Evolutionary conservation across 2,329 filamentous ascomycete species (phyloP).

Genomic region (Hymenoscyphus fructigenus): DNA sequence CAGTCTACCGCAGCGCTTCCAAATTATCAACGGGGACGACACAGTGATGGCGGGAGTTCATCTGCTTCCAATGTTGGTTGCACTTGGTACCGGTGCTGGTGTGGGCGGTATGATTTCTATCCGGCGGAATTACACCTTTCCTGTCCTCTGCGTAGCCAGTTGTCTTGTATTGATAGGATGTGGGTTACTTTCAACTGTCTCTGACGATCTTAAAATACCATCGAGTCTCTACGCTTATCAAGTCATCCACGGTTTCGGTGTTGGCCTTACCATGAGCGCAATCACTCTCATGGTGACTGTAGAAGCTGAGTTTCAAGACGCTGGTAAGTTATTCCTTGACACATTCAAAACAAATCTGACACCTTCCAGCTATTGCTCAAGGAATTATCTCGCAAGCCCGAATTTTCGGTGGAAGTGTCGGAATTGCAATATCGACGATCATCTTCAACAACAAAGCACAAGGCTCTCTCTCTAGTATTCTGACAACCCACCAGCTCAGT

Average conservation of each 20-base stretch:
- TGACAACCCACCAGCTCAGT: conserved; percentile 3
- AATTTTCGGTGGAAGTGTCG: conserved; percentile 59
- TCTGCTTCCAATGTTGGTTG: conserved; percentile 9
- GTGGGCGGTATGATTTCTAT: not conserved
- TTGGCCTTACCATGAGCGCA: conserved; percentile 5
- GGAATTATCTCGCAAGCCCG: conserved; percentile 52
- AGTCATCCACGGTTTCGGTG: conserved; percentile 9
- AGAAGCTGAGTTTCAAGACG: conserved; percentile 8
- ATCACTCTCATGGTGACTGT: conserved; percentile 5
- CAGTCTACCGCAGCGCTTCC: conserved; percentile 9
- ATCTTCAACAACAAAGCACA: not conserved
- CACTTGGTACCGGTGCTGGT: not conserved
- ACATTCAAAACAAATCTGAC: not conserved
- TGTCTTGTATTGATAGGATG: conserved; percentile 3
- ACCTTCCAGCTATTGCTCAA: conserved; percentile 8
- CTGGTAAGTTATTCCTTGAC: not conserved
- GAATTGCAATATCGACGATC: conserved; percentile 43
- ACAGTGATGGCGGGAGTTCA: conserved; percentile 4
- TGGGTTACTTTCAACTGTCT: conserved; percentile 7
- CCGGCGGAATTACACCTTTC: conserved; percentile 9
- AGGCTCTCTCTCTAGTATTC: not conserved
- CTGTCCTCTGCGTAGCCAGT: not conserved
- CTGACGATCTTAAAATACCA: not conserved
- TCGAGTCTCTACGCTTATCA: conserved; percentile 6
- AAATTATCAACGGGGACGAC: conserved; percentile 7